Percentiles rank a stretch among this genome's conserved stretches.
Evolutionary conservation across 805 yeast genomes (phyloP).

Genomic region (Spencermartinsiella europaea): DNA sequence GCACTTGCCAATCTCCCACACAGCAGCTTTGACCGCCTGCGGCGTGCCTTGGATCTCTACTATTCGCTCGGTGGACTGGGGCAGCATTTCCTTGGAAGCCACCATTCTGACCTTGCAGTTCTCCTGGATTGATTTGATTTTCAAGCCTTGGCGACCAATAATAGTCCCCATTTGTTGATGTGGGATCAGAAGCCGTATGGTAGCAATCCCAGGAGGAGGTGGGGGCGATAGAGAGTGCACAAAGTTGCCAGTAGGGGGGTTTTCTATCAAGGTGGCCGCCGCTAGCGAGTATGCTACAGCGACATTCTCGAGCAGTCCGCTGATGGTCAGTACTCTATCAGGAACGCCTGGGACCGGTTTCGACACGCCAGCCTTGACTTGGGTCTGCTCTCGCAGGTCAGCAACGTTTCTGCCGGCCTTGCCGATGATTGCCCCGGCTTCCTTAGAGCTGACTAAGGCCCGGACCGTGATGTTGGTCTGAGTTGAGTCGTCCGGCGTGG

Average conservation of each 20-base stretch:
- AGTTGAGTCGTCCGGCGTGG: not conserved
- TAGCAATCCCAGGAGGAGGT: slow-evolving; percentile 46
- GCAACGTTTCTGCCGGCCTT: slow-evolving; percentile 77
- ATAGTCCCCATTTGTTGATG: slow-evolving; percentile 84
- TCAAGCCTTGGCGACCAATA: slow-evolving; percentile 76
- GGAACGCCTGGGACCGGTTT: slow-evolving; percentile 73
- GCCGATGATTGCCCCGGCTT: slow-evolving; percentile 88
- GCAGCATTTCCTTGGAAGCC: slow-evolving; percentile 78
- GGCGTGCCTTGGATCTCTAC: slow-evolving; percentile 84
- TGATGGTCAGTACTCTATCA: slow-evolving; percentile 75
- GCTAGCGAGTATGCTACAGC: slow-evolving; percentile 66
- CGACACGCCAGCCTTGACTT: slow-evolving; percentile 82
- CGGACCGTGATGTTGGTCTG: slow-evolving; percentile 28
- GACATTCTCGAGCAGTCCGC: slow-evolving; percentile 66
- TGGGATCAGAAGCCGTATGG: slow-evolving; percentile 68
- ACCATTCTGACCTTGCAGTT: slow-evolving; percentile 69
- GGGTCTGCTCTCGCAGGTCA: slow-evolving; percentile 64
- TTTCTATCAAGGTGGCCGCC: slow-evolving; percentile 56
- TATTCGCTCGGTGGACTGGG: slow-evolving; percentile 76
- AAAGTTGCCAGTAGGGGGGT: slow-evolving; percentile 50
- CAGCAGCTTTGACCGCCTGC: slow-evolving; percentile 51
- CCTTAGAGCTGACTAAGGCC: slow-evolving; percentile 72
- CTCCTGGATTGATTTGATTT: slow-evolving; percentile 76
- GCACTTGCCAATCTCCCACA: slow-evolving; percentile 60
- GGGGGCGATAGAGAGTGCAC: slow-evolving; percentile 46